A percentile compares a stretch with the other conserved stretches of the same genome.
These are phyloP conservation scores for Crithidia thermophila DNA, from an alignment of 208 protist genomes.

Conservation along the genomic window DNA sequence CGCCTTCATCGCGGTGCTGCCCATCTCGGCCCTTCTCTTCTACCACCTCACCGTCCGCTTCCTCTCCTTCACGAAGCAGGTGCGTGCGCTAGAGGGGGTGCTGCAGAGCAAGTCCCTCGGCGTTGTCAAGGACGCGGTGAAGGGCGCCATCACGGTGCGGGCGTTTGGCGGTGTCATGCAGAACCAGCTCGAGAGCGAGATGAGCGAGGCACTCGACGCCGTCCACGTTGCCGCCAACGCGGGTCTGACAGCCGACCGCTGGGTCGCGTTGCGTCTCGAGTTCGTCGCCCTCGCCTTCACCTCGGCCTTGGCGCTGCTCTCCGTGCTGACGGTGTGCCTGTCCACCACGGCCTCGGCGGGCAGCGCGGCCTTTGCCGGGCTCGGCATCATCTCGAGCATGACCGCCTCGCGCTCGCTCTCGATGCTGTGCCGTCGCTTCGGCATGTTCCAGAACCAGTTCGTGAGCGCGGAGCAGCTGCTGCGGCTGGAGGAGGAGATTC, in stretches of 20 bases:
- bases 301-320: constrained; percentile 53
- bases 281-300: constrained; percentile 72
- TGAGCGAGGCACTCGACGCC: constrained; percentile 65
- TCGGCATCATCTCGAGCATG: constrained; percentile 71
- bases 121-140: constrained; percentile 67
- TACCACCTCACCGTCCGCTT: constrained; percentile 70
- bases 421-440: constrained; percentile 63
- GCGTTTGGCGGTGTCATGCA: constrained; percentile 47
- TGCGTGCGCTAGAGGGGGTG: constrained; percentile 66
- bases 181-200: constrained; percentile 51
- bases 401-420: constrained; percentile 51
- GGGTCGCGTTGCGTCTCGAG: constrained; percentile 73
- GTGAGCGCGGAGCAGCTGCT: constrained; percentile 77
- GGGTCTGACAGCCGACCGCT: constrained; percentile 64
- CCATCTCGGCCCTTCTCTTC: constrained; percentile 73
- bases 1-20: constrained; percentile 65
- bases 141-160: constrained; percentile 68
- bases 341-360: constrained; percentile 30
- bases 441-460: constrained; percentile 81
- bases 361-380: constrained; percentile 56
- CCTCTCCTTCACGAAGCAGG: constrained; percentile 67
- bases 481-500: constrained; percentile 47
- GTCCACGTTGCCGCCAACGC: constrained; percentile 54
- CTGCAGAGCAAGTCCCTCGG: constrained; percentile 44
- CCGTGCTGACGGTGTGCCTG: constrained; percentile 57